Base-by-base conservation (phyloP, 768 basidiomycete species). In the Tephrocybe sp. region DNA sequence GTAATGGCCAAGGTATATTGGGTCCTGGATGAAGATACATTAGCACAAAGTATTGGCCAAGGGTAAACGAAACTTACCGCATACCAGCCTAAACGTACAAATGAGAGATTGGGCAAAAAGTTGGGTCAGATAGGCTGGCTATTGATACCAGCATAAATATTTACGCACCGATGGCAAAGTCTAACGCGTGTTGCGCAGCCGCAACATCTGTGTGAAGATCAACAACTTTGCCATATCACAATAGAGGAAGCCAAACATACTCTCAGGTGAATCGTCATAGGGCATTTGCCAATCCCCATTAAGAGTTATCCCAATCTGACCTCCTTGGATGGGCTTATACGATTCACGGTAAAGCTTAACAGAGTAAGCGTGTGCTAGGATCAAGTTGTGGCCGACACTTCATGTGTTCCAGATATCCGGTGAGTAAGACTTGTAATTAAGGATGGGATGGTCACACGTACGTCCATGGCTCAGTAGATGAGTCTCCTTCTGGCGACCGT, bases 241-340 rank as follows among this genome's bases (percentile, higher is more conserved):
- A 49, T n/a, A 1, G 11, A 11, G 39, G 32, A 26, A 34, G 4
- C 26, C 26, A 12, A 83, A 58, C 61, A 13, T 47, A 89, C 88
- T 89, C 60, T 83, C 81, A 9, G 78, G 81, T 35, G 65, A 74
- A 55, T 86, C 77, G 56, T 88, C 84, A 54, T 82, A 89, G 7
- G 89, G 87, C 64, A 85, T 80, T 30, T 79, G 73, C 84, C 84
- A 88, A 63, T 87, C 84, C 10, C 86, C 84, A 58, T 89, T 89
- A 39, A 89, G 72, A 0, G 88, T 89, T 61, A 91, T 88, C n/a
- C 87, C 87, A 58, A 90, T 86, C 56, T 75, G 69, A 19, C 87
- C 89, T 9, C 76, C 71, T 63, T 89, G 86, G 1, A 54, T 65
- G 3, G 74, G 56, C 67, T 87, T 83, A 75, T 81, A 90, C 45